Conservation (phyloP, 192 early-diverging fungal genomes). For the Coemansia umbellata region DNA sequence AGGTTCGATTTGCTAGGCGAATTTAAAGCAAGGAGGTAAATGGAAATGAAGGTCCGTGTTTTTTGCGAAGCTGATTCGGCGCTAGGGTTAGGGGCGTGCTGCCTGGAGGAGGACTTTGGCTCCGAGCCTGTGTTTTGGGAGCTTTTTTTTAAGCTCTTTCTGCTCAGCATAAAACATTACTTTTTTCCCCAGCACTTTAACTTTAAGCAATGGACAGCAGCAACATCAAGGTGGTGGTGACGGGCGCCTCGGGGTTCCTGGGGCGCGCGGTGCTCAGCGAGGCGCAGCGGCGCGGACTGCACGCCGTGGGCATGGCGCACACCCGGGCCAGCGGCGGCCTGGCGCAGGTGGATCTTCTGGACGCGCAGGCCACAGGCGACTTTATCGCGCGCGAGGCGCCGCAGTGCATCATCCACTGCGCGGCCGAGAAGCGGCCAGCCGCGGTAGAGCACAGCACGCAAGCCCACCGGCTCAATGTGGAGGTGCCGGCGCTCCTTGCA, state of each 20-base stretch:
- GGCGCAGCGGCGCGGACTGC: slow-evolving; percentile 53
- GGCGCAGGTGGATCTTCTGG: slow-evolving; percentile 67
- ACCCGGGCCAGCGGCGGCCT: slow-evolving; percentile 55
- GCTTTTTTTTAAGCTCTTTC: background rate
- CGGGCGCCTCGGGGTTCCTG: slow-evolving; percentile 79
- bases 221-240: slow-evolving; percentile 64
- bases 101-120: background rate
- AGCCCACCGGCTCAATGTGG: slow-evolving; percentile 64
- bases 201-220: background rate
- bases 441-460: slow-evolving; percentile 63
- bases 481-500: slow-evolving; percentile 58
- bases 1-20: too few species aligned
- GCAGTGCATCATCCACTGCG: slow-evolving; percentile 71
- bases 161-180: background rate
- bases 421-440: slow-evolving; percentile 81
- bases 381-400: slow-evolving; percentile 60
- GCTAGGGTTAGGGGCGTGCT: too few species aligned
- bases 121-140: background rate
- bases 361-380: slow-evolving; percentile 45
- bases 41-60: too few species aligned
- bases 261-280: slow-evolving; percentile 66
- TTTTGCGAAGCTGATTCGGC: too few species aligned
- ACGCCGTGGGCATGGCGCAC: slow-evolving; percentile 71
- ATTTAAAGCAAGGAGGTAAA: too few species aligned
- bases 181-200: background rate